Evolutionary conservation across 208 protist species (phyloP), one percentile per base, ranked within the genome.

Genomic region (Trypanosoma rangeli): DNA sequence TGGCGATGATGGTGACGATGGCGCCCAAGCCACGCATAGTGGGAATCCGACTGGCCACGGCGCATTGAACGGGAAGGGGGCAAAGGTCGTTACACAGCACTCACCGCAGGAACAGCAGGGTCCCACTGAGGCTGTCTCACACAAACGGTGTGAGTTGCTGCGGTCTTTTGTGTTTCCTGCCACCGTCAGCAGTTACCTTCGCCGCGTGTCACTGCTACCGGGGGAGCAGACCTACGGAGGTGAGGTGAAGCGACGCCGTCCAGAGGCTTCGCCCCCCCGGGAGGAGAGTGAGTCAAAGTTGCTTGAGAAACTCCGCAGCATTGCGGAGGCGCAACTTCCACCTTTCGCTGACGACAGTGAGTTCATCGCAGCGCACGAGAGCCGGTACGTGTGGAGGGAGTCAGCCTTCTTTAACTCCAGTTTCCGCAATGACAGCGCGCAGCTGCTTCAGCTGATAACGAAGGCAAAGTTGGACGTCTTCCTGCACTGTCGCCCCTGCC

Each of bases 291-390:
- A 62, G 18, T 31, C 62, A 2, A 37, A 53, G 7, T 7, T 76
- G 5, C 39, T 66, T 31, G 28, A 10, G 8, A 16, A 8, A 0
- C 62, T 76, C 10, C 64, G 59, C 15, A n/a, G 48, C 26, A 70
- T 67, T 48, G 79, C 73, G 8, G 73, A 72, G 10, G 59, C 12
- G n/a, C 80, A 75, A 54, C 68, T 92, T 24, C 66, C 79, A 5
- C 26, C 74, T 9, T 93, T 92, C 68, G 67, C 46, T 3, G 64
- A 74, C 54, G 90, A 95, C 73, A 82, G 78, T 62, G 84, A 79
- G 22, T 95, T 87, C 61, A 74, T 95, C 16, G 60, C 70, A 18
- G 79, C 76, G n/a, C 74, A 84, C 52, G 87, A 93, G 46, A 58
- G 80, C 28, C 56, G 64, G 20, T 78, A 82, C 53, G 66, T 85